Evolutionary conservation across 2,329 filamentous ascomycete species (phyloP).

Genomic region (Exophiala sp.): DNA sequence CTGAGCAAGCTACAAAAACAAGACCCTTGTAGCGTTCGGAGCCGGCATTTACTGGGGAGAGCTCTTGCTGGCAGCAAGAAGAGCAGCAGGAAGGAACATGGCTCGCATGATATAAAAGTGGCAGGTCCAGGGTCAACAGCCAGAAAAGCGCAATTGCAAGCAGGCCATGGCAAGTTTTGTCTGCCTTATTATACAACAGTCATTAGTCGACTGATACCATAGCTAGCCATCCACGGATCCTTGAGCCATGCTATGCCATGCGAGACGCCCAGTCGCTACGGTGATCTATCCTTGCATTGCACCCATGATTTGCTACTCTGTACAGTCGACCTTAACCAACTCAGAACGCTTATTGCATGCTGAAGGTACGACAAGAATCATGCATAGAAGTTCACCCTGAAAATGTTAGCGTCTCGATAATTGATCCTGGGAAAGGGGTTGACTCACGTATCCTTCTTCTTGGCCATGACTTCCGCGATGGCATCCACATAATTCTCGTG

Average conservation of each 20-base stretch:
- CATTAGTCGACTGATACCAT: too few species aligned
- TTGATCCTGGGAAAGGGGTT: background rate
- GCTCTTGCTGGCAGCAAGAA: too few species aligned
- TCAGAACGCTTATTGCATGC: background rate
- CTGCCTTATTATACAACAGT: too few species aligned
- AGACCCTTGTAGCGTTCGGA: too few species aligned
- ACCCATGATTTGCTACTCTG: background rate
- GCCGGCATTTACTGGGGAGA: too few species aligned
- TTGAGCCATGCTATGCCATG: background rate
- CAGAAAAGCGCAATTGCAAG: too few species aligned
- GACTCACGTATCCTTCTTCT: conserved; percentile 79
- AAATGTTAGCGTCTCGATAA: conserved; percentile 1
- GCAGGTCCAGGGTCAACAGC: too few species aligned
- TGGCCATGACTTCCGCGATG: conserved; percentile 80
- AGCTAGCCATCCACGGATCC: too few species aligned
- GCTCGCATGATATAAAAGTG: too few species aligned
- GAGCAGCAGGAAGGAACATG: too few species aligned
- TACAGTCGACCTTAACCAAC: conserved; percentile 1
- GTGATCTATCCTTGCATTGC: background rate
- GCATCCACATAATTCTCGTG: conserved; percentile 99
- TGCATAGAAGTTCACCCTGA: conserved; percentile 34
- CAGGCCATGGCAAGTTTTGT: too few species aligned
- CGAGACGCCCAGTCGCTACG: background rate
- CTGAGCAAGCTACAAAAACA: too few species aligned
- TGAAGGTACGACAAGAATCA: conserved; percentile 12